Conservation (phyloP, 306 rosid genomes). For the Ormosia semicastrata region DNA sequence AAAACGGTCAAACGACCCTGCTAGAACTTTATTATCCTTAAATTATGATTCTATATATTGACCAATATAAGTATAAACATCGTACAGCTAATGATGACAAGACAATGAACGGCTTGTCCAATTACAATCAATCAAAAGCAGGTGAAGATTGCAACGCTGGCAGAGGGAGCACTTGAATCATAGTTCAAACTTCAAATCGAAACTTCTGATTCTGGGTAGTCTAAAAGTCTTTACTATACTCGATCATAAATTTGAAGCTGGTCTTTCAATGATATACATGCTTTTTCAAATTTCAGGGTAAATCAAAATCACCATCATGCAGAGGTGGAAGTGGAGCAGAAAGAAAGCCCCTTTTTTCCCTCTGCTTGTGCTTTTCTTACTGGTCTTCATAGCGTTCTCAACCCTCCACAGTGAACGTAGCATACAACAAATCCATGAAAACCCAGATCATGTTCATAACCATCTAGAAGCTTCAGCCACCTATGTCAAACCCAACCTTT, state of each 20-base stretch:
- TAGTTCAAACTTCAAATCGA: neutral
- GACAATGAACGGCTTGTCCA: neutral
- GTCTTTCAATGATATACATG: neutral
- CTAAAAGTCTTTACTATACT: neutral
- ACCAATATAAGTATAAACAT: neutral
- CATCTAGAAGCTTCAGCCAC: slow-evolving; percentile 49
- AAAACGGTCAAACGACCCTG: neutral
- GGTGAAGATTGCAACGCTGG: neutral
- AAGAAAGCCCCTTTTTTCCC: slow-evolving; percentile 69
- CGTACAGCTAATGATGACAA: neutral
- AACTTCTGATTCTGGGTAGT: neutral
- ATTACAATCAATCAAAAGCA: neutral
- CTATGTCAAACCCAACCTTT: slow-evolving; percentile 75
- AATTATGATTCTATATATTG: neutral
- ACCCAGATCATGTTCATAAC: slow-evolving; percentile 43
- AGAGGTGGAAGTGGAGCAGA: slow-evolving; percentile 70
- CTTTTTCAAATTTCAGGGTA: neutral
- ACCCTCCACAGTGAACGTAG: slow-evolving; percentile 65
- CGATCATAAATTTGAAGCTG: neutral
- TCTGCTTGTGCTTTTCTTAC: slow-evolving; percentile 47
- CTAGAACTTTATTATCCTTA: neutral
- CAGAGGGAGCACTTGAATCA: neutral
- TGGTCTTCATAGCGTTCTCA: slow-evolving; percentile 57
- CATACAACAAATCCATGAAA: slow-evolving; percentile 60
- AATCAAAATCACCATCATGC: slow-evolving; percentile 34